Evolutionary conservation across 441 rosid species (phyloP).

Genomic region (Macaranga tanarius): DNA sequence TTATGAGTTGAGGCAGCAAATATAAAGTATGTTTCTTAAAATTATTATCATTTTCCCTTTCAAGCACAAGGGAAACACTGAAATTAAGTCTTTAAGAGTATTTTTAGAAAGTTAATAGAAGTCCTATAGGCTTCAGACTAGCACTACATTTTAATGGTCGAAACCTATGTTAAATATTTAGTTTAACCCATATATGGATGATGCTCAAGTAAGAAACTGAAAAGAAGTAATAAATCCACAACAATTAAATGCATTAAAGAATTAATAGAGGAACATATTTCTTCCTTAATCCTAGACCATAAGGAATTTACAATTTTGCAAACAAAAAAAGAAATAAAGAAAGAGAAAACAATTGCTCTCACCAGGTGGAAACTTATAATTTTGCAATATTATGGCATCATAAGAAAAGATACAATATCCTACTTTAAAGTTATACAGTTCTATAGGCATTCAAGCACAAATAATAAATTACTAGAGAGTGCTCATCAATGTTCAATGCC

Average conservation of each 20-base stretch:
- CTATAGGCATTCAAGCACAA: no score
- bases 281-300: no score
- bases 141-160: no score
- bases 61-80: not conserved
- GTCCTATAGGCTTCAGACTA: not conserved
- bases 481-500: not conserved
- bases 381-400: no score
- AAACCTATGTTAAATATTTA: no score
- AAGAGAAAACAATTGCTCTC: no score
- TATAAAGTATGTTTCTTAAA: not conserved
- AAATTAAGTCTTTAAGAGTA: not conserved
- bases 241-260: not conserved
- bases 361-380: no score
- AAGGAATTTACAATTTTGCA: no score
- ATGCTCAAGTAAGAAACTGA: slow-evolving; percentile 2
- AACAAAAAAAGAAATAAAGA: no score
- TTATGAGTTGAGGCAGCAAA: not conserved
- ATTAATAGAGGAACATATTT: not conserved
- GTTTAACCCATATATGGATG: no score
- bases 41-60: not conserved
- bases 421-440: no score
- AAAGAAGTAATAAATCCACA: not conserved
- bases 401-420: no score
- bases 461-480: not conserved
- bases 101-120: not conserved